Percentiles rank a stretch among this genome's conserved stretches.
Evolutionary conservation across 2,329 filamentous ascomycete species (phyloP).

Genomic region (Huntiella savannae): DNA sequence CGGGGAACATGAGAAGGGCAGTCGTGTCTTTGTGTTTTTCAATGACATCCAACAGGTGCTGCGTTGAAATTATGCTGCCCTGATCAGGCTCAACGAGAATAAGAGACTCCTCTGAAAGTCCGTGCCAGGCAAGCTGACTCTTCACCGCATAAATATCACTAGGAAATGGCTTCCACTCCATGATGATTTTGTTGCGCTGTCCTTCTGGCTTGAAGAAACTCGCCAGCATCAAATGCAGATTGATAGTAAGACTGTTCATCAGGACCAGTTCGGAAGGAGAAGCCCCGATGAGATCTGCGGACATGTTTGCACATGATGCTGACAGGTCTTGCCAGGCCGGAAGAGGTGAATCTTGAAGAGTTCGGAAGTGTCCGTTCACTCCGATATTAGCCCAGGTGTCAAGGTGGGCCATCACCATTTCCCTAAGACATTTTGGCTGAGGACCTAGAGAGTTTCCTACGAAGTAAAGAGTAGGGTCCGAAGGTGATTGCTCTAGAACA

Average conservation of each 20-base stretch:
- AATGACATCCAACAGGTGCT: constrained; percentile 53
- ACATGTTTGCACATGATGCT: constrained; percentile 49
- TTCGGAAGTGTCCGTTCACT: constrained; percentile 65
- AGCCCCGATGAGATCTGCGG: constrained; percentile 58
- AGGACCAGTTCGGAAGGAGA: constrained; percentile 54
- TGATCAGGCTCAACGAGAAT: constrained; percentile 50
- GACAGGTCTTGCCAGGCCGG: constrained; percentile 63
- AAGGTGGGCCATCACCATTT: constrained; percentile 52
- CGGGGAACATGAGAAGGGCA: constrained; percentile 62
- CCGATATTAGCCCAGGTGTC: constrained; percentile 71
- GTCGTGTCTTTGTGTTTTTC: constrained; percentile 53
- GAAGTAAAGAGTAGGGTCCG: constrained; percentile 45
- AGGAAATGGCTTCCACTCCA: constrained; percentile 82
- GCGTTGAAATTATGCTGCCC: constrained; percentile 44
- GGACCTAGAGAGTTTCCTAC: constrained; percentile 80
- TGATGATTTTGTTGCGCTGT: constrained; percentile 54
- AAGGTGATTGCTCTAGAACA: constrained; percentile 15
- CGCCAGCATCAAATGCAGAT: constrained; percentile 65
- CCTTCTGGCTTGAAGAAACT: constrained; percentile 60
- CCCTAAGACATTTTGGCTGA: constrained; percentile 49
- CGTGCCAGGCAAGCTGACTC: constrained; percentile 58
- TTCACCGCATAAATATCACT: constrained; percentile 74
- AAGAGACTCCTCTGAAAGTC: constrained; percentile 46
- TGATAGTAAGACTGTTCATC: constrained; percentile 74
- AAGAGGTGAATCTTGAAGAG: constrained; percentile 47